Conservation (phyloP, 768 basidiomycete genomes). For the Rhodotorula babjevae region DNA sequence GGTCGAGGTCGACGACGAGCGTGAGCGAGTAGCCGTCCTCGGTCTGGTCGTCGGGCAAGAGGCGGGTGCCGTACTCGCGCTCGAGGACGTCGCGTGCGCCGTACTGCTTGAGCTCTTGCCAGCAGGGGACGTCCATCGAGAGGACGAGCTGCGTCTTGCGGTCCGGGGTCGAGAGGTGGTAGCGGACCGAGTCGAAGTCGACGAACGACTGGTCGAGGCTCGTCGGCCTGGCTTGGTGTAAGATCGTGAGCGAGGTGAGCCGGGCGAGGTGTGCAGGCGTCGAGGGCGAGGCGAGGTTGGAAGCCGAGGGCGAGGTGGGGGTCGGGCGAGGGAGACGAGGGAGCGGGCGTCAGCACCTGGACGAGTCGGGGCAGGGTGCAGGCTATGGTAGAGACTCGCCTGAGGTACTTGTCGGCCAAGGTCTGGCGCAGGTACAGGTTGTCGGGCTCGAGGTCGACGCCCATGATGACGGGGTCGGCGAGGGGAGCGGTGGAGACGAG, state of each 20-base stretch:
- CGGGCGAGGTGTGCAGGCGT: neutral
- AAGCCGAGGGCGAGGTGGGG: neutral
- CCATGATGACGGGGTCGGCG: neutral
- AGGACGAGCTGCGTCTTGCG: constrained; percentile 64
- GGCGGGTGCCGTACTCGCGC: constrained; percentile 73
- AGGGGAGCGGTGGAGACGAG: neutral
- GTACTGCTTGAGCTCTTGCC: constrained; percentile 83
- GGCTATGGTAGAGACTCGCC: constrained; percentile 54
- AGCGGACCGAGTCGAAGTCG: constrained; percentile 94
- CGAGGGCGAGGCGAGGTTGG: neutral
- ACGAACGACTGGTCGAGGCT: constrained; percentile 93
- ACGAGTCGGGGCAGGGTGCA: constrained; percentile 5
- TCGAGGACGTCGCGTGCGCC: constrained; percentile 74
- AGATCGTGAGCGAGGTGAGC: neutral
- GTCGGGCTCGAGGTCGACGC: constrained; percentile 28
- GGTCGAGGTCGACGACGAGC: constrained; percentile 78
- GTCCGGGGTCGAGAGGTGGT: constrained; percentile 82
- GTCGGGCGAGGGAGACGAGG: neutral
- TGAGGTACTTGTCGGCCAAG: constrained; percentile 74
- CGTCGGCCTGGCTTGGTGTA: constrained; percentile 61
- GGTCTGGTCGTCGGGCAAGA: constrained; percentile 51
- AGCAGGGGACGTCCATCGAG: constrained; percentile 91
- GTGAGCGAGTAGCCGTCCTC: constrained; percentile 88
- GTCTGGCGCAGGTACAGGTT: constrained; percentile 50
- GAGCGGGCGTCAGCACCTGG: neutral